Base-by-base conservation (phyloP, 345 rosid species). In the Ceriops tagal region DNA sequence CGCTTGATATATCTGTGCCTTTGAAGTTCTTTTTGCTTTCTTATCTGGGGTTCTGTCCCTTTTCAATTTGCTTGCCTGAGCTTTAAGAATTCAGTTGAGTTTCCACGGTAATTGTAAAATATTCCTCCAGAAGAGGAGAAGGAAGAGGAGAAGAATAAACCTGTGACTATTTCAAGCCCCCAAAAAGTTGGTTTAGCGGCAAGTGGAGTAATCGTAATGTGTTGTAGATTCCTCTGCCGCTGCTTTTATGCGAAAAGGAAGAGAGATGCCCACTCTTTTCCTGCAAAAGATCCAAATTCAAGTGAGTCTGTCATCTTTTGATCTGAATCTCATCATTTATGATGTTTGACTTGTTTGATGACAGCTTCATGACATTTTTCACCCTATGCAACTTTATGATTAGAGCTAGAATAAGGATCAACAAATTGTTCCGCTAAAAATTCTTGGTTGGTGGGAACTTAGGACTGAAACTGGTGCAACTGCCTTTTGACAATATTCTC, bases 161-260 rank as follows among this genome's bases (percentile, higher is more conserved):
- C 13, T 18, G 20, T 60, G 37, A 53, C 75, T 57, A 20, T 53
- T 37, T 58, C 68, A 26, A 73, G 72, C 66, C 19, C 69, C 27
- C 68, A 74, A 75, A 78, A 70, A 49, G 77, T 79, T 61, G 86
- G 82, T 49, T n/a, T 86, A 27, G 83, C 61, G 8, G 91, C 80
- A 49, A 75, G 86, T 64, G 99, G 88, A 75, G 27, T 83, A 71
- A 64, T 90, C 65, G 64, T 80, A 30, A 31, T 88, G 31, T 85
- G 85, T 60, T 88, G 96, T 67, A 79, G 60, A 63, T 18, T 84
- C 24, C 75, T 87, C 52, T 90, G 88, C 62, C 92, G 89, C 24
- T 83, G 96, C 78, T 60, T 88, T 65, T 80, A 81, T 57, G 75
- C 76, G 69, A 90, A 77, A 81, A 86, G 75, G 79, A 90, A 80